phyloP scores from a whole-genome alignment of 192 early-diverging fungal species.

The Coemansia sp. region DNA sequence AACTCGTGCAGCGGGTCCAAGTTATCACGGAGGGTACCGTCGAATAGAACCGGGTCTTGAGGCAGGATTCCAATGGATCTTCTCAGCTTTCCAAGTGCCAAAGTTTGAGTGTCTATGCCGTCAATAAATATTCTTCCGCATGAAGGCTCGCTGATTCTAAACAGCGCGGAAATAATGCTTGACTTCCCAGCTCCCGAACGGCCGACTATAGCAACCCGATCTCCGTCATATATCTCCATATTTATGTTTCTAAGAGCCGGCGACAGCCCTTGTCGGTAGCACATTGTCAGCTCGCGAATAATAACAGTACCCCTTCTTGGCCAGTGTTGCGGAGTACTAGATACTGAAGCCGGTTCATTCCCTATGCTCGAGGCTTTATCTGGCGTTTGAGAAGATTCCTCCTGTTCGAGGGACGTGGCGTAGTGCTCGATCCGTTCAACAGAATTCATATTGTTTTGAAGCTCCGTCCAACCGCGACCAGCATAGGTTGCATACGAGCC shows the following conservation, averaged over 20 bases:
- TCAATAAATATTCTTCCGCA: slow-evolving; percentile 64
- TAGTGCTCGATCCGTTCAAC: slow-evolving; percentile 47
- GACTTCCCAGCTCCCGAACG: slow-evolving; percentile 80
- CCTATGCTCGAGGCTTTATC: background rate
- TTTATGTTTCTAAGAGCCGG: slow-evolving; percentile 51
- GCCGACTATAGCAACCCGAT: slow-evolving; percentile 81
- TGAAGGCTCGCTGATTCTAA: slow-evolving; percentile 70
- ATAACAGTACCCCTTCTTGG: slow-evolving; percentile 43
- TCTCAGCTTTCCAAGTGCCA: slow-evolving; percentile 63
- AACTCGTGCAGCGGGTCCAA: slow-evolving; percentile 64
- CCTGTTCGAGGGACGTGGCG: slow-evolving; percentile 31
- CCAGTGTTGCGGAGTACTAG: slow-evolving; percentile 12
- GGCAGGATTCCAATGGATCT: slow-evolving; percentile 65
- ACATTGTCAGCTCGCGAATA: slow-evolving; percentile 34
- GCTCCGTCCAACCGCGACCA: slow-evolving; percentile 49
- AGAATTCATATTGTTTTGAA: slow-evolving; percentile 55
- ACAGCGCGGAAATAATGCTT: slow-evolving; percentile 65
- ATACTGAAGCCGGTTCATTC: background rate
- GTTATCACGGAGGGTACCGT: slow-evolving; percentile 69
- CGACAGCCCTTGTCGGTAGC: slow-evolving; percentile 34
- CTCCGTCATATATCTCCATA: slow-evolving; percentile 62
- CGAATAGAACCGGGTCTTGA: slow-evolving; percentile 74
- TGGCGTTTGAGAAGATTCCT: background rate
- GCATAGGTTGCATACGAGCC: slow-evolving; percentile 41
- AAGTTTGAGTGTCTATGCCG: slow-evolving; percentile 58